Percentiles rank a stretch among this genome's conserved stretches.
Conservation (phyloP, 2,329 filamentous ascomycete species). For the Fusarium armeniacum region DNA sequence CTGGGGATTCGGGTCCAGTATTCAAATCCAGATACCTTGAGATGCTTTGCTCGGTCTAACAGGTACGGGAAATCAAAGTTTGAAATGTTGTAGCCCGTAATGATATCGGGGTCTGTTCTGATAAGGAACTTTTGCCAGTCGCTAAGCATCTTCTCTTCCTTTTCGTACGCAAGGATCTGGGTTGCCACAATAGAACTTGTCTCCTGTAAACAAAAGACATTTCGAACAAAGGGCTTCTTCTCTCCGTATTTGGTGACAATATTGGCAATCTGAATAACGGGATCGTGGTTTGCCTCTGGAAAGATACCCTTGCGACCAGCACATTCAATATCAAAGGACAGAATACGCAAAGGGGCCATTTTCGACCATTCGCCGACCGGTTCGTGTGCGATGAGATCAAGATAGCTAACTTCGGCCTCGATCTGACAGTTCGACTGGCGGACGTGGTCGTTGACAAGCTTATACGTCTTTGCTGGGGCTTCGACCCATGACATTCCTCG, state of each 20-base stretch:
- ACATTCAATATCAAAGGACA: slow-evolving; percentile 99
- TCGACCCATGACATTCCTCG: slow-evolving; percentile 99
- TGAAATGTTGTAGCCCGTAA: slow-evolving; percentile 98
- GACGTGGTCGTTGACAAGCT: slow-evolving; percentile 73
- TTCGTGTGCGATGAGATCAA: slow-evolving; percentile 86
- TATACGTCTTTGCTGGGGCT: slow-evolving; percentile 80
- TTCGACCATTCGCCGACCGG: slow-evolving; percentile 97
- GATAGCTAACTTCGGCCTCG: slow-evolving; percentile 87
- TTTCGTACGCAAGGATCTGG: slow-evolving; percentile 85
- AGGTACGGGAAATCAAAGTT: slow-evolving; percentile 99
- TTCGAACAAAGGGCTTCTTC: slow-evolving; percentile 93
- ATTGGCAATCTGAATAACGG: slow-evolving; percentile 98
- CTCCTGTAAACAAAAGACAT: slow-evolving; percentile 94
- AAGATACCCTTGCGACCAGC: slow-evolving; percentile 98
- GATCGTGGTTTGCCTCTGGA: slow-evolving; percentile 90
- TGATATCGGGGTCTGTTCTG: slow-evolving; percentile 93
- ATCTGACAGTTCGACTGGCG: slow-evolving; percentile 96
- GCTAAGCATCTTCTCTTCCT: slow-evolving; percentile 90
- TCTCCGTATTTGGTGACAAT: slow-evolving; percentile 96
- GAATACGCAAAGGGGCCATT: slow-evolving; percentile 91
- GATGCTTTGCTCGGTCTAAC: slow-evolving; percentile 85
- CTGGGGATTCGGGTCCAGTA: slow-evolving; percentile 87
- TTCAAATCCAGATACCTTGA: slow-evolving; percentile 85
- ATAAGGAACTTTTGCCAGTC: slow-evolving; percentile 92
- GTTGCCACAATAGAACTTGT: slow-evolving; percentile 96